Evolutionary conservation across 495 filamentous ascomycete species (phyloP).

Genomic region (Daldinia bambusicola): DNA sequence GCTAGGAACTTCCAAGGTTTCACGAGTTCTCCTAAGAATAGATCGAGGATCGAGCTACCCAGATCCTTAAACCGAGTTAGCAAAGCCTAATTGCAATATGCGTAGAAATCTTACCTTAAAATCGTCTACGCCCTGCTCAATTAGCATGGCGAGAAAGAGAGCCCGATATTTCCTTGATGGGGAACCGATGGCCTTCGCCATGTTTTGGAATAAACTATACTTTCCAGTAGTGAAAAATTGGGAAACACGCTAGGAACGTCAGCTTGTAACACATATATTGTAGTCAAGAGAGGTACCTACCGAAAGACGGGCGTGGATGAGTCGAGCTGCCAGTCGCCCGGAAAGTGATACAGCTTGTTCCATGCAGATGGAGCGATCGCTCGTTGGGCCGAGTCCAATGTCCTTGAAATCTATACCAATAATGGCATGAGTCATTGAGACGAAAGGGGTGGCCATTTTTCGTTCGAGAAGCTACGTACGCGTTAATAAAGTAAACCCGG

Average conservation of each 20-base stretch:
- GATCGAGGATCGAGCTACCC: constrained; percentile 47
- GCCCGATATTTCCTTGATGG: constrained; percentile 51
- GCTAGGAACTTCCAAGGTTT: constrained; percentile 51
- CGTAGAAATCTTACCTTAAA: constrained; percentile 44
- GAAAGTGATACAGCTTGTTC: constrained; percentile 54
- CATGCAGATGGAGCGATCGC: constrained; percentile 48
- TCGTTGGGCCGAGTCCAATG: constrained; percentile 28
- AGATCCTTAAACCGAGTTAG: constrained; percentile 46
- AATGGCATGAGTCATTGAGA: constrained; percentile 54
- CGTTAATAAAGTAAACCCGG: background rate
- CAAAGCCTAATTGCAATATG: background rate
- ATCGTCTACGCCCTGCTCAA: constrained; percentile 52
- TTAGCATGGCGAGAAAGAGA: constrained; percentile 54
- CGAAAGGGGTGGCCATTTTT: constrained; percentile 52
- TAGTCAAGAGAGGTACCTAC: constrained; percentile 27
- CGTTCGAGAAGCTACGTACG: constrained; percentile 49
- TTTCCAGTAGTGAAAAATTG: constrained; percentile 54
- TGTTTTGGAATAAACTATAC: constrained; percentile 51
- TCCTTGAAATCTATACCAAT: constrained; percentile 39
- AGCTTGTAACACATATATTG: constrained; percentile 11
- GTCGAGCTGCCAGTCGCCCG: constrained; percentile 53
- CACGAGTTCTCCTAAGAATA: constrained; percentile 54
- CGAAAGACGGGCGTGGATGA: constrained; percentile 54
- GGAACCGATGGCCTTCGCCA: constrained; percentile 45
- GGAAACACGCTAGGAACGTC: constrained; percentile 47